A percentile compares a stretch with the other conserved stretches of the same genome.
Evolutionary conservation across 2,329 filamentous ascomycete species (phyloP).

Genomic region (Colletotrichum sp.): DNA sequence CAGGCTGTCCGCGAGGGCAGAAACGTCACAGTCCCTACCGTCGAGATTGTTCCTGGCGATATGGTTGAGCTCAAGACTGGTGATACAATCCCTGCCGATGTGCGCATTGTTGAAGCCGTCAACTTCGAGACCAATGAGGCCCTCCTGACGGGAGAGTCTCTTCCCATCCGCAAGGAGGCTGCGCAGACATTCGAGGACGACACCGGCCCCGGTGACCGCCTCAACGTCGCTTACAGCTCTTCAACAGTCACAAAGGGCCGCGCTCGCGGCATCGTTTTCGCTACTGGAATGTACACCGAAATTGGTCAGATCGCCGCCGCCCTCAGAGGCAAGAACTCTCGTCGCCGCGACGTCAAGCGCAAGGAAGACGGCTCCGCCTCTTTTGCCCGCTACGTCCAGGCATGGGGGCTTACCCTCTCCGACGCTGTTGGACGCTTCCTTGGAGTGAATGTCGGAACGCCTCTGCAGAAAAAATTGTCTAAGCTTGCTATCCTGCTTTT

Average conservation of each 20-base stretch:
- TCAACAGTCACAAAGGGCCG: constrained; percentile 67
- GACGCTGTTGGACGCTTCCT: constrained; percentile 50
- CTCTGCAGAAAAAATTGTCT: constrained; percentile 71
- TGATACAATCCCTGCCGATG: constrained; percentile 66
- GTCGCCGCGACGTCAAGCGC: constrained; percentile 42
- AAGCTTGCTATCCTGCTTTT: constrained; percentile 74
- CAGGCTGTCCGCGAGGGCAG: constrained; percentile 47
- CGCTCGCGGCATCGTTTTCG: constrained; percentile 64
- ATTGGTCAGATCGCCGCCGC: constrained; percentile 64
- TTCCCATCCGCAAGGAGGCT: constrained; percentile 61
- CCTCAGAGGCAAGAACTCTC: constrained; percentile 42
- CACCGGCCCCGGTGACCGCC: constrained; percentile 59
- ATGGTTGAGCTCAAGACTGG: constrained; percentile 59
- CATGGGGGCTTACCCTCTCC: constrained; percentile 40
- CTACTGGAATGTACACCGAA: constrained; percentile 66
- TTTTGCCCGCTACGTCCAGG: constrained; percentile 33
- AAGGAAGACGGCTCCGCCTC: constrained; percentile 45
- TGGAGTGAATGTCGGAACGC: constrained; percentile 63
- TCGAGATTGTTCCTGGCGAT: constrained; percentile 61
- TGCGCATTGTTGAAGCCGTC: constrained; percentile 61
- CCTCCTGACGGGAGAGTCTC: constrained; percentile 67
- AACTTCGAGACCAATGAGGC: constrained; percentile 74
- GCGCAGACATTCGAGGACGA: constrained; percentile 44
- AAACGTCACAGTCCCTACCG: constrained; percentile 40
- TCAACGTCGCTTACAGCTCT: constrained; percentile 68